Base-by-base conservation (phyloP, 257 asterid genomes). In the Solanum infundibuliforme region DNA sequence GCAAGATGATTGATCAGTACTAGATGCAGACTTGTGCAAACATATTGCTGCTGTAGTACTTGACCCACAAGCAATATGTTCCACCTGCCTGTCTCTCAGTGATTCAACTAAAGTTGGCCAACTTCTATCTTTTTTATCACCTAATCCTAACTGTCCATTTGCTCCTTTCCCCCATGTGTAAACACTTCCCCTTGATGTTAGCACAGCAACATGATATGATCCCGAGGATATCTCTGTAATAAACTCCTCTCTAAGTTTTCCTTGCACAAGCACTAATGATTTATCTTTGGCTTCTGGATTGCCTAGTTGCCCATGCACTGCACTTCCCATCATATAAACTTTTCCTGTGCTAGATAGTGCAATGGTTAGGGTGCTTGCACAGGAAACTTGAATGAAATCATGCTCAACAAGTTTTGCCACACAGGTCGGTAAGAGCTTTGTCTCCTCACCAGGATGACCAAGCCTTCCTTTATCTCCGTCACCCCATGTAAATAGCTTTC, bases 401-500 rank as follows among this genome's bases (percentile, higher is more conserved):
- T 88, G 90, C 36, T 90, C 94, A 62, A 89, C 91, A 32, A 92
- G 92, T 83, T 85, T 86, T 20, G 87, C 86, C 18, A 92, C 92
- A 86, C 94, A 86, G 60, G 92, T 90, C 18, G 94, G 94, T 31
- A 62, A 77, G 73, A 91, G 92, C 87, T 84, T 91, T 81, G 73
- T 85, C 46, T 81, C 92, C 74, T 83, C 91, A 86, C 90, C 93
- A 69, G 88, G 86, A 87, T 92, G 94, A 7, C 94, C 94, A 10
- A 92, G 91, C 87, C 79, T 87, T 76, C 94, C 93, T 86, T 90
- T 91, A 89, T 92, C 94, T 38, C 90, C 94, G 8, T 92, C 94
- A 48, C 94, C 94, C 94, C 93, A 92, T 10, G 94, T 91, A 86
- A 90, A 92, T 86, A 92, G 86, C 65, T 92, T 92, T 75, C 93